These are phyloP conservation scores for Chrysochromulina tobinii DNA, from an alignment of 78 protist species.

Conservation along the genomic window DNA sequence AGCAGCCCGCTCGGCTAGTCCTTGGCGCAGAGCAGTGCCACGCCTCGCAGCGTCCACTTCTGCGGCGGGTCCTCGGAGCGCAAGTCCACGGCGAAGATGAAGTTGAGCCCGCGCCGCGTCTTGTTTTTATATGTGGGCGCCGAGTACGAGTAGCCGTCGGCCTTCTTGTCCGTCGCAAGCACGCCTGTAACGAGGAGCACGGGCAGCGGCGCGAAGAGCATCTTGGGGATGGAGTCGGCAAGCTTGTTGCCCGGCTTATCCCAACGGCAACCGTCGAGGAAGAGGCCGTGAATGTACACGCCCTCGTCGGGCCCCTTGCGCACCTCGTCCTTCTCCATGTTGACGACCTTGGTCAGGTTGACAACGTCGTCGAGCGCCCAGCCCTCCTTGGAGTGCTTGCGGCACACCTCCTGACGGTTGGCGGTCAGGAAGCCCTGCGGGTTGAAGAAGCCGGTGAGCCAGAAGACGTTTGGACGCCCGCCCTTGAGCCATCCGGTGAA, in stretches of 20 bases:
- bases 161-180: not conserved
- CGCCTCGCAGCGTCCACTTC: slow-evolving; percentile 81
- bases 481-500: slow-evolving; percentile 56
- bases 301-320: slow-evolving; percentile 73
- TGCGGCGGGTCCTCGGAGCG: slow-evolving; percentile 44
- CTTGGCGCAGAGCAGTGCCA: slow-evolving; percentile 50
- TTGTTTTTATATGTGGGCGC: slow-evolving; percentile 82
- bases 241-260: slow-evolving; percentile 49
- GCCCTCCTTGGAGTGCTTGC: slow-evolving; percentile 59
- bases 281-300: slow-evolving; percentile 82
- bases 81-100: slow-evolving; percentile 65
- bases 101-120: slow-evolving; percentile 64
- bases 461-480: slow-evolving; percentile 66
- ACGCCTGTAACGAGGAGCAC: slow-evolving; percentile 69
- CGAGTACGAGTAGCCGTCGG: slow-evolving; percentile 36
- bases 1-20: not conserved
- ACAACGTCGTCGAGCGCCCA: slow-evolving; percentile 85
- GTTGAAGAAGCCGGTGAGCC: slow-evolving; percentile 84
- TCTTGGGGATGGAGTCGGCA: slow-evolving; percentile 69
- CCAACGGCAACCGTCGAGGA: slow-evolving; percentile 88
- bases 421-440: slow-evolving; percentile 86
- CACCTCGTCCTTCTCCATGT: not conserved
- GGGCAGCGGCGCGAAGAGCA: slow-evolving; percentile 64
- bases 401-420: slow-evolving; percentile 82
- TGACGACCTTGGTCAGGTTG: slow-evolving; percentile 52